Evolutionary conservation across 1,284 basidiomycete genomes (phyloP).

Genomic region (Cutaneotrichosporon dermatis): DNA sequence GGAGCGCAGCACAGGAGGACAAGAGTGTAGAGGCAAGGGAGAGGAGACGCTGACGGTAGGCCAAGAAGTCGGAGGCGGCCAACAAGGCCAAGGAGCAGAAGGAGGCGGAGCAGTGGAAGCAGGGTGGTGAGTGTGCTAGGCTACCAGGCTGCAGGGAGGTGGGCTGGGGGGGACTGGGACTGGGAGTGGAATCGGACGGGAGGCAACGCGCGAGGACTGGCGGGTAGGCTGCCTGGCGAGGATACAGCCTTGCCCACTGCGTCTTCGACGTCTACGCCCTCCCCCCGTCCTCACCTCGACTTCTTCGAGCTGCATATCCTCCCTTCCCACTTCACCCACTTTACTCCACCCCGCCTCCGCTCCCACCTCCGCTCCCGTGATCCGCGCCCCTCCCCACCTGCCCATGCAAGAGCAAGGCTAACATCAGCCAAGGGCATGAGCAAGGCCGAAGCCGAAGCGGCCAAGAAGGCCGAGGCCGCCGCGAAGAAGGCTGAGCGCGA

Average conservation of each 20-base stretch:
- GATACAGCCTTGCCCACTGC: no score
- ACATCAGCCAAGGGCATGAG: conserved; percentile 45
- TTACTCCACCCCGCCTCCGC: no score
- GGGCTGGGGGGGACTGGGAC: no score
- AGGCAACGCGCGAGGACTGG: no score
- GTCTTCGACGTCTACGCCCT: no score
- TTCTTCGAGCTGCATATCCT: no score
- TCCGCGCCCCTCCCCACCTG: background rate
- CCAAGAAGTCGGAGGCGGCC: conserved; percentile 50
- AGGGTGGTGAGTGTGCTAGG: conserved; percentile 56
- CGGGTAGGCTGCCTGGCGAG: no score
- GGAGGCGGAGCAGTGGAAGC: conserved; percentile 73
- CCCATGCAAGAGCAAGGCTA: background rate
- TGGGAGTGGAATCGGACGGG: no score
- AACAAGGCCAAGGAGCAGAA: conserved; percentile 50
- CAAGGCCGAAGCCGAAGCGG: conserved; percentile 64
- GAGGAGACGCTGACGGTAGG: conserved; percentile 51
- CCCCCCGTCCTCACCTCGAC: no score
- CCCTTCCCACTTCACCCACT: no score
- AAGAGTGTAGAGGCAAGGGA: background rate
- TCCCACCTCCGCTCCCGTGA: no score
- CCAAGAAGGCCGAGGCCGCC: conserved; percentile 53
- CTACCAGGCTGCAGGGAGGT: no score
- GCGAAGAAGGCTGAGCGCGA: conserved; percentile 54
- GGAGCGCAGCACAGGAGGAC: background rate